Evolutionary conservation across 257 asterid species (phyloP).

Genomic region (Fraxinus americana): DNA sequence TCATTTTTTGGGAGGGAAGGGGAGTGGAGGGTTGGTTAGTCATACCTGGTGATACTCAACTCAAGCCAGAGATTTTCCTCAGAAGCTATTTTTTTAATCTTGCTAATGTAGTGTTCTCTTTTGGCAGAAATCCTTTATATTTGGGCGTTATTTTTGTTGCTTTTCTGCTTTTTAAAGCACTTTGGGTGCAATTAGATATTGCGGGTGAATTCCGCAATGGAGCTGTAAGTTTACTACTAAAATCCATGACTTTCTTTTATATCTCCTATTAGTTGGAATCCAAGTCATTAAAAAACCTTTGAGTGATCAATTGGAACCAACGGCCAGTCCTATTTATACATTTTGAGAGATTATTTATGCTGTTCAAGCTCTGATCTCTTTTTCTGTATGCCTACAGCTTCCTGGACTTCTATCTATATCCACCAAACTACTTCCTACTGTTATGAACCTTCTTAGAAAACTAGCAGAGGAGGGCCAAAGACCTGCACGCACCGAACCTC

Average conservation of each 20-base stretch:
- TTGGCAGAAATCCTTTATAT: slow-evolving; percentile 77
- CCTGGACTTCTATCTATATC: slow-evolving; percentile 85
- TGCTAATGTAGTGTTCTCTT: slow-evolving; percentile 22
- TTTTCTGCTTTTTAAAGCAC: slow-evolving; percentile 68
- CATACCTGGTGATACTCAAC: not conserved
- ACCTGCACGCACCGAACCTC: slow-evolving; percentile 34
- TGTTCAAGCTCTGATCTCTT: not conserved
- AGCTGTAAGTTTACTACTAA: slow-evolving; percentile 50
- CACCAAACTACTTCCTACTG: slow-evolving; percentile 81
- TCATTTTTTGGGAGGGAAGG: not conserved
- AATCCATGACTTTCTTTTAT: not conserved
- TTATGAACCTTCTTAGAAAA: slow-evolving; percentile 62
- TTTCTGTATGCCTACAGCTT: slow-evolving; percentile 44
- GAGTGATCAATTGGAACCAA: not conserved
- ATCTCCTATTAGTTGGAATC: not conserved
- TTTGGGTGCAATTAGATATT: slow-evolving; percentile 87
- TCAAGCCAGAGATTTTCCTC: slow-evolving; percentile 1
- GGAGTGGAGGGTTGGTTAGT: slow-evolving; percentile 4
- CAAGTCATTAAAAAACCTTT: not conserved
- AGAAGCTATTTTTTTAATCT: slow-evolving; percentile 16
- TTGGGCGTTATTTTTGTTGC: slow-evolving; percentile 62
- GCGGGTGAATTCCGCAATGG: slow-evolving; percentile 68
- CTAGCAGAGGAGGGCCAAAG: slow-evolving; percentile 71
- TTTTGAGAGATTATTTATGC: not conserved
- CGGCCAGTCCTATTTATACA: too few relatives aligned